These are phyloP conservation scores for Podila horticola DNA, from an alignment of 192 early-diverging fungal genomes.

Conservation along the genomic window DNA sequence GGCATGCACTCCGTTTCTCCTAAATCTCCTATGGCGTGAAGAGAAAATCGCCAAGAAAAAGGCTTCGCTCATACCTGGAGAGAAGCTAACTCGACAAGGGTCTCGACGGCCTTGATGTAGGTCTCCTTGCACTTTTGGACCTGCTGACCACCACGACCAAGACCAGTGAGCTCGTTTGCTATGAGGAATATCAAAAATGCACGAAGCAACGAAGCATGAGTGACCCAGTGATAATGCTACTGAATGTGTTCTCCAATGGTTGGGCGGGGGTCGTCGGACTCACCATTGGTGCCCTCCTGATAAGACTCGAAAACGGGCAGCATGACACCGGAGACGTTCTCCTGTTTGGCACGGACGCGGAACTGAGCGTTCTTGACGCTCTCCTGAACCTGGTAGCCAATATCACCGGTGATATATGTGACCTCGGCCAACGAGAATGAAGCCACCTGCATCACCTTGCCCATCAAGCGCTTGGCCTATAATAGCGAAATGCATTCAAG, in stretches of 20 bases:
- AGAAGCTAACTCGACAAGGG: constrained; percentile 97
- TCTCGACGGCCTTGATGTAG: constrained; percentile 94
- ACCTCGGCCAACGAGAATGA: constrained; percentile 99
- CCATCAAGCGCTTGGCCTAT: constrained; percentile 98
- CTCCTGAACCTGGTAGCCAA: constrained; percentile 97
- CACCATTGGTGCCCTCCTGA: constrained; percentile 90
- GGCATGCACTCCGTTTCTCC: too few species aligned
- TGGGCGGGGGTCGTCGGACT: background rate
- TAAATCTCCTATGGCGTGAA: background rate
- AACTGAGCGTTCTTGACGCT: constrained; percentile 91
- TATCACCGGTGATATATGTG: constrained; percentile 96
- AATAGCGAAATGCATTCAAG: constrained; percentile 9
- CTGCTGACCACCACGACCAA: constrained; percentile 98
- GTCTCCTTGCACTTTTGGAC: constrained; percentile 94
- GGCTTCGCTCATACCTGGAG: constrained; percentile 85
- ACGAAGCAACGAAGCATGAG: background rate
- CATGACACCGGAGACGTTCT: constrained; percentile 98
- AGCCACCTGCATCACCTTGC: constrained; percentile 97
- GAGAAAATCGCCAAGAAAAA: background rate
- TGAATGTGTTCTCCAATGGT: too few species aligned
- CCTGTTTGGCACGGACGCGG: constrained; percentile 89
- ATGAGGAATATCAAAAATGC: background rate
- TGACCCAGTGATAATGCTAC: too few species aligned
- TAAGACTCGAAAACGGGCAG: constrained; percentile 93
- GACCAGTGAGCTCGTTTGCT: constrained; percentile 97